Evolutionary conservation across 495 filamentous ascomycete genomes (phyloP), one percentile per base, ranked within the genome.

Genomic region (Penicillium mononematosum): DNA sequence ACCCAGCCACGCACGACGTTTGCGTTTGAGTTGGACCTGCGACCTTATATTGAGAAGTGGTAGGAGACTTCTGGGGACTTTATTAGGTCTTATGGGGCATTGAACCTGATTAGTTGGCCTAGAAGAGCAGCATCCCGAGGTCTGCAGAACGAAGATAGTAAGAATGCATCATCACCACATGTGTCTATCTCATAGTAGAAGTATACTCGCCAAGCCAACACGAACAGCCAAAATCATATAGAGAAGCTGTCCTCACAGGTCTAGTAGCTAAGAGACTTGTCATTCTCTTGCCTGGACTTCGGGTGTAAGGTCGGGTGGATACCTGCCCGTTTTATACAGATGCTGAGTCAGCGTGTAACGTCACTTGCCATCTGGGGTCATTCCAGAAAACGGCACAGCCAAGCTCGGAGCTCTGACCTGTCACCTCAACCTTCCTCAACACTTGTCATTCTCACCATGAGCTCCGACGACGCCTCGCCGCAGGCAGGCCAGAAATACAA

Each of bases 1-100:
- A 89, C 87, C 3, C 92, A 97, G 74, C 89, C 88, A 19, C 79
- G 83, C 54, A 88, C 87, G 14, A 82, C 82, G 5, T 96, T 92
- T 65, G 92, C 91, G 1, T 89, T 88, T 64, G 90, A 96, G 78
- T 65, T 96, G 59, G 92, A 96, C 76, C 70, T 95, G 51, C 75
- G 91, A 57, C 89, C 89, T 4, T 88, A 82, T 69, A 78, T 90
- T 39, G 91, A 94, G 81, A 92, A 91, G 69, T 95, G 79, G 78
- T 81, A 74, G 53, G 29, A 24, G 27, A 0, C 2, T 50, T 16
- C 14, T 16, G 22, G 4, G 9, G 29, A 2, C 34, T 17, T 39
- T 39, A 6, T 39, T 12, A 5, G 16, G 5, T 39, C 16, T 17
- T 8, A 17, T 39, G n/a, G 4, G 36, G n/a, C 36, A 17, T 39